Evolutionary conservation across 2,329 filamentous ascomycete species (phyloP), one percentile per base, ranked within the genome.

Genomic region (Paraconiothyrium brasiliense): DNA sequence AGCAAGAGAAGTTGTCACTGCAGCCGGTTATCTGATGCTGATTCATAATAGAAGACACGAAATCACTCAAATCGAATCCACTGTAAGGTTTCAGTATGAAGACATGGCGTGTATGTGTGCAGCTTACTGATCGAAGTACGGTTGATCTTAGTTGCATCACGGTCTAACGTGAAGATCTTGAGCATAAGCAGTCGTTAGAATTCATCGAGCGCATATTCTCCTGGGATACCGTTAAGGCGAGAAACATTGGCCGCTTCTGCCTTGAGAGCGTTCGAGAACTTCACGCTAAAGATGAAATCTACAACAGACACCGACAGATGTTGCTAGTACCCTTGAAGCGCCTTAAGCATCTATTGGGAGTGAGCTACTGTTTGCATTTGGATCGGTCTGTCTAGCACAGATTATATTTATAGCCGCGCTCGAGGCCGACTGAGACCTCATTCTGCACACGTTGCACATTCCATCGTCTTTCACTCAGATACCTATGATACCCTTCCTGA

Each of bases 111-210:
- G 1, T 2, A 14, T 13, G 8, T 5, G 6, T 30, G 22, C 27
- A 20, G 20, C 46, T 44, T 51, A 58, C 56, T 58, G 20, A 50
- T 16, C 8, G 34, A 2, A 7, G 46, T 58, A 16, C 46, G 56
- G 35, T 35, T 51, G 34, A 58, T 58, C 27, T 58, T 58, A 2
- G 37, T 14, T n/a, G 34, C 56, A 35, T 58, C 46, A 5, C 11
- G 22, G 24, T 58, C 35, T 35, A 34, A 20, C 3, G 35, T 22
- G 14, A 58, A 51, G 34, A 51, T 35, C 34, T 58, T 58, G 56
- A 58, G 43, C n/a, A 35, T 3, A 51, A 58, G 35, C 1, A 58
- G 35, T 11, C 56, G 22, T 2, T 47, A 47, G 27, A 58, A 51
- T 20, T 58, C 56, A 30, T 58, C 35, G 6, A 58, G 34, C 13